These are phyloP conservation scores for Tubosaeta brunneosetosa DNA, from an alignment of 768 basidiomycete genomes.

Conservation along the genomic window DNA sequence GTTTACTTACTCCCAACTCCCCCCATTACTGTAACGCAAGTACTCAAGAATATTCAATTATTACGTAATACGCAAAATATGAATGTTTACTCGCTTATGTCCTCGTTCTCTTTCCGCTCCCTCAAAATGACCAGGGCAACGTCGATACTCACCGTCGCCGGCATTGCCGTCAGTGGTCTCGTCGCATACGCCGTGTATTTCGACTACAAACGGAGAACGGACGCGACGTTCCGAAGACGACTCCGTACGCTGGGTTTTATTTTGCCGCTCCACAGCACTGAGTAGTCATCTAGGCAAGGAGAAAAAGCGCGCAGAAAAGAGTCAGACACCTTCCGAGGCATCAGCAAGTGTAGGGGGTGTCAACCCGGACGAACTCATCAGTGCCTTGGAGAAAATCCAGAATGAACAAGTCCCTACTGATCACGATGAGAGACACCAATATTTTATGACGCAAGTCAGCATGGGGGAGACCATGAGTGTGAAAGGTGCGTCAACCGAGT, in stretches of 20 bases:
- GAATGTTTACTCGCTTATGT: slow-evolving; percentile 3
- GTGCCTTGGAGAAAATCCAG: slow-evolving; percentile 62
- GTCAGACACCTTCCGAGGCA: slow-evolving; percentile 43
- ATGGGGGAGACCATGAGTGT: slow-evolving; percentile 80
- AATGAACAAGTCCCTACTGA: slow-evolving; percentile 62
- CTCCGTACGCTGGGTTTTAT: slow-evolving; percentile 55
- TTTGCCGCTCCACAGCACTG: not conserved
- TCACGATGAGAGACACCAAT: slow-evolving; percentile 78
- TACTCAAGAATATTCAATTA: no score
- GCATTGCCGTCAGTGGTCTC: slow-evolving; percentile 47
- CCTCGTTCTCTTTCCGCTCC: slow-evolving; percentile 14
- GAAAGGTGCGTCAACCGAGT: slow-evolving; percentile 46
- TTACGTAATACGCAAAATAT: slow-evolving; percentile 22
- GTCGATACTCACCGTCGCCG: slow-evolving; percentile 38
- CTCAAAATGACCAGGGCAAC: slow-evolving; percentile 31
- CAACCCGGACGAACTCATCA: slow-evolving; percentile 51
- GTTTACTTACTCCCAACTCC: no score
- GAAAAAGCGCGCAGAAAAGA: slow-evolving; percentile 82
- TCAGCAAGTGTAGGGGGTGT: slow-evolving; percentile 26
- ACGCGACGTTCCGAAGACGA: slow-evolving; percentile 80
- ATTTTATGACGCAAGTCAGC: slow-evolving; percentile 87
- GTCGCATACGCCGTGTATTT: slow-evolving; percentile 89
- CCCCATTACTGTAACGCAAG: no score
- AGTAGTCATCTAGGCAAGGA: slow-evolving; percentile 66
- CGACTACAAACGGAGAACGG: slow-evolving; percentile 90